These are phyloP conservation scores for Penicillium pancosmium DNA, from an alignment of 495 filamentous ascomycete genomes.

Conservation along the genomic window DNA sequence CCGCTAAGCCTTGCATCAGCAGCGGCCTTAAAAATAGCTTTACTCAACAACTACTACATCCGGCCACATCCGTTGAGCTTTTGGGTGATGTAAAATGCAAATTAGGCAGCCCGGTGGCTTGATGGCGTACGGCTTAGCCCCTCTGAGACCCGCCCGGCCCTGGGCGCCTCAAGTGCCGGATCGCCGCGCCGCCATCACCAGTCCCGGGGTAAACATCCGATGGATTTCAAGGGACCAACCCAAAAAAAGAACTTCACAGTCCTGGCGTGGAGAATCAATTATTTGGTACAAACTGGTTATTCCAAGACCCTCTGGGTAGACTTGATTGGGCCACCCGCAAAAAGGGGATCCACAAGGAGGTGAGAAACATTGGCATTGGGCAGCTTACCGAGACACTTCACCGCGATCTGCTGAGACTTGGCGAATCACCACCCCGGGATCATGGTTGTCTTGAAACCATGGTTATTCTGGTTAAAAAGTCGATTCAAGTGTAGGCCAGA, in stretches of 20 bases:
- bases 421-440: conserved; percentile 18
- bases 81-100: neutral
- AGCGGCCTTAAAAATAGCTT: neutral
- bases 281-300: neutral
- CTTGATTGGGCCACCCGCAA: neutral
- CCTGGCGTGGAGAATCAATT: conserved; percentile 12
- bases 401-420: conserved; percentile 22
- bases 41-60: neutral
- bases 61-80: neutral
- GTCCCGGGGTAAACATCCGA: neutral
- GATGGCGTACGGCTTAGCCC: neutral
- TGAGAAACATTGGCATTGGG: conserved; percentile 9
- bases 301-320: neutral
- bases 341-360: conserved; percentile 7
- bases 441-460: conserved; percentile 12
- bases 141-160: neutral
- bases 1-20: neutral
- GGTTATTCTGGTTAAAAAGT: neutral
- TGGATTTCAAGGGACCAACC: neutral
- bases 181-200: neutral
- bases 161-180: neutral
- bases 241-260: neutral
- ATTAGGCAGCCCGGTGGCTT: conserved; percentile 2
- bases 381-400: conserved; percentile 16
- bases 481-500: neutral